phyloP scores from a whole-genome alignment of 805 yeast genomes.

The Wickerhamomyces chambardii region DNA sequence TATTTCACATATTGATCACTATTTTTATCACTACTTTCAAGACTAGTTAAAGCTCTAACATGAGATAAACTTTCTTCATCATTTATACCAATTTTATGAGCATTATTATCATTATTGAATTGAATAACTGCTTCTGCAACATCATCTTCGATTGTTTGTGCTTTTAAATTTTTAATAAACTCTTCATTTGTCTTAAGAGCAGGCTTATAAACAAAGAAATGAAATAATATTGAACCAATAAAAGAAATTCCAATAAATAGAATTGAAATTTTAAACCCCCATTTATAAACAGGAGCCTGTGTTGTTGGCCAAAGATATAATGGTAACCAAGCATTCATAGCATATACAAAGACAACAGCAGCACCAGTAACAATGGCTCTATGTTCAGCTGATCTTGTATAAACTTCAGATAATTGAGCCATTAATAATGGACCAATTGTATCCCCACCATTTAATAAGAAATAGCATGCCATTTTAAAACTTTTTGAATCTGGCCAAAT shows the following conservation, averaged over 20 bases:
- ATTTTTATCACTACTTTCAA: no score
- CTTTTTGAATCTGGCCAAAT: slow-evolving; percentile 1
- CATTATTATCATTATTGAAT: no score
- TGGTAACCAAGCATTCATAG: slow-evolving; percentile 34
- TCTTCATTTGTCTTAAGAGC: background rate
- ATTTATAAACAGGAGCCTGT: slow-evolving; percentile 32
- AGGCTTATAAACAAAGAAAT: background rate
- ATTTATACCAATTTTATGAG: no score
- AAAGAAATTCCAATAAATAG: background rate
- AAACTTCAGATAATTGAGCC: slow-evolving; percentile 9
- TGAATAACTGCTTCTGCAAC: no score
- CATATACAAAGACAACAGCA: slow-evolving; percentile 34
- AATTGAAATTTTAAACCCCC: slow-evolving; percentile 20
- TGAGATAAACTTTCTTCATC: no score
- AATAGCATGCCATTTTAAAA: slow-evolving; percentile 8
- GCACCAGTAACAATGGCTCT: slow-evolving; percentile 29
- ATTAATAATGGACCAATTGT: slow-evolving; percentile 5
- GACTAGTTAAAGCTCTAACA: no score
- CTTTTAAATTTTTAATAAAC: no score
- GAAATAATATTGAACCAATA: background rate
- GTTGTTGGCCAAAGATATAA: slow-evolving; percentile 32
- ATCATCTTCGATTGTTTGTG: no score
- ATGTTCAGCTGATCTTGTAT: slow-evolving; percentile 25
- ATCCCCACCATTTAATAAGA: slow-evolving; percentile 6
- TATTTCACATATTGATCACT: no score